Conservation (phyloP, 352 stramenopile species). For the Globisporangium alternatum region DNA sequence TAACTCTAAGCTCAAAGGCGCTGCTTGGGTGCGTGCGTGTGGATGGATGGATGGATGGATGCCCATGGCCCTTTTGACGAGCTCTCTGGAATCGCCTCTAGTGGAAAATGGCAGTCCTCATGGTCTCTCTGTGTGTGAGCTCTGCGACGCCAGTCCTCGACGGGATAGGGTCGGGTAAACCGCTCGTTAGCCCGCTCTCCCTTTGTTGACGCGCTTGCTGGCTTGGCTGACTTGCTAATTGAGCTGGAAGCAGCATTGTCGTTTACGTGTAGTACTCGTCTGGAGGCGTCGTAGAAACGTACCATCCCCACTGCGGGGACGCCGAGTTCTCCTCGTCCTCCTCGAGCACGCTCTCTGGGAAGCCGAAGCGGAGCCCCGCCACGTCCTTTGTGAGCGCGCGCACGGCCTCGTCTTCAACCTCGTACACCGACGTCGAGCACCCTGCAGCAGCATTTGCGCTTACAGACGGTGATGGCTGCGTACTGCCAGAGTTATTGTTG, state of each 20-base stretch:
- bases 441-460: background rate
- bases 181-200: too few species aligned
- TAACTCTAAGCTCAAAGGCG: conserved; percentile 9
- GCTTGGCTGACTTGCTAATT: background rate
- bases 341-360: conserved; percentile 21
- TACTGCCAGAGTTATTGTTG: background rate
- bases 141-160: background rate
- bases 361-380: conserved; percentile 2
- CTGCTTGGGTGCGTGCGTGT: too few species aligned
- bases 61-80: background rate
- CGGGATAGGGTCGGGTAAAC: background rate
- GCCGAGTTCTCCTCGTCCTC: conserved; percentile 37
- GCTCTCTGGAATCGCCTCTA: background rate
- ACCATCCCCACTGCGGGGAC: conserved; percentile 81
- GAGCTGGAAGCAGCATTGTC: background rate
- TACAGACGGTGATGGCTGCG: too few species aligned
- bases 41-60: background rate
- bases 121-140: too few species aligned
- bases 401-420: background rate
- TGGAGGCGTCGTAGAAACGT: conserved; percentile 75
- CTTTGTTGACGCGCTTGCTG: background rate
- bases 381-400: conserved; percentile 3
- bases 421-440: background rate
- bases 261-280: conserved; percentile 63
- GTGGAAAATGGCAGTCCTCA: too few species aligned